Conservation (phyloP, 192 early-diverging fungal species). For the Nowakowskiella sp. region DNA sequence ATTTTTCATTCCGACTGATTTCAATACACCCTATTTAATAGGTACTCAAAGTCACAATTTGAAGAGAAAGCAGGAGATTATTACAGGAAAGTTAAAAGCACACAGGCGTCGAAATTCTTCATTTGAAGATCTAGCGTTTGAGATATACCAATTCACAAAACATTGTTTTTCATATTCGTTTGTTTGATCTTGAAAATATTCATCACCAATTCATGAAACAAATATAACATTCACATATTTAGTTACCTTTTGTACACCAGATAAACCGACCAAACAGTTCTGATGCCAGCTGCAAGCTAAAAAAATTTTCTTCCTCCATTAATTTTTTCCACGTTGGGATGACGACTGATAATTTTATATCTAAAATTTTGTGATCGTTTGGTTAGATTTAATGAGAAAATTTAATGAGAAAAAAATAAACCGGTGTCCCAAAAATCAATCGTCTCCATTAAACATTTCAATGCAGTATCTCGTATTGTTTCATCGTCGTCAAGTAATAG, state of each 20-base stretch:
- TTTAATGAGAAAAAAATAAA: constrained; percentile 4
- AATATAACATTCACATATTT: too few species aligned
- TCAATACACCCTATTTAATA: constrained; percentile 17
- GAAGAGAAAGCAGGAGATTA: too few species aligned
- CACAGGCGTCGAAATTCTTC: constrained; percentile 27
- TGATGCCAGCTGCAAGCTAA: constrained; percentile 24
- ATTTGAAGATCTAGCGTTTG: constrained; percentile 13
- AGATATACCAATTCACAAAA: constrained; percentile 37
- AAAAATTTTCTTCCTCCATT: constrained; percentile 26
- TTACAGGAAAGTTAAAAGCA: constrained; percentile 44
- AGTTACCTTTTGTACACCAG: constrained; percentile 27
- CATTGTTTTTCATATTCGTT: constrained; percentile 25
- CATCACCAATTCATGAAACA: too few species aligned
- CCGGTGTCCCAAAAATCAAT: constrained; percentile 33
- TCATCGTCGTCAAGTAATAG: constrained; percentile 46
- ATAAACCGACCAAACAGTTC: constrained; percentile 35
- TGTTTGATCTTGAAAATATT: constrained; percentile 11
- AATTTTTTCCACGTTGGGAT: constrained; percentile 41
- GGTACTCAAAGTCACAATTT: background rate
- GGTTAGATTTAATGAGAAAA: background rate
- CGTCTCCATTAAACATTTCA: constrained; percentile 32
- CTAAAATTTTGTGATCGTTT: constrained; percentile 12
- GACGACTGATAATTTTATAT: constrained; percentile 22
- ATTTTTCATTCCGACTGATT: constrained; percentile 18
- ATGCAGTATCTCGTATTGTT: constrained; percentile 33